Base-by-base conservation (phyloP, 2,329 filamentous ascomycete genomes). In the Claviceps pusilla region DNA sequence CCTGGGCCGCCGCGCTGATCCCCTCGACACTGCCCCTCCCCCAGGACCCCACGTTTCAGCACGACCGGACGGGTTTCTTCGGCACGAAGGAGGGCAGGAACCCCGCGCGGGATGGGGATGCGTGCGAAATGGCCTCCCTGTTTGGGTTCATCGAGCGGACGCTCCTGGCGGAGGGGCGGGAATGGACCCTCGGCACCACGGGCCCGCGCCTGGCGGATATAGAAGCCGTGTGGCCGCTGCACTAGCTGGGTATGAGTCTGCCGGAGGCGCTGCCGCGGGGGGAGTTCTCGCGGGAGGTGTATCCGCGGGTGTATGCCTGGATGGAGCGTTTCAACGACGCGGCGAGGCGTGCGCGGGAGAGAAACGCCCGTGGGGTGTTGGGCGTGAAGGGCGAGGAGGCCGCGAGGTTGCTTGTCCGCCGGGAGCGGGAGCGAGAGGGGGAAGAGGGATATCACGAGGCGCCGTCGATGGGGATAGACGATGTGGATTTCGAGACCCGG, bases 81-180 rank as follows among this genome's bases (percentile, higher is more conserved):
- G 67, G 66, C 16, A 51, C 55, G 12, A 54, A 59, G 11, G 56
- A 59, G 12, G 56, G 66, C n/a, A 59, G 60, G 10, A 24, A 10
- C 42, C 39, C 54, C 0, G 65, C 66, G 51, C 54, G 57, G 3
- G 57, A 68, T 52, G 42, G 55, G 35, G 7, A 9, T 9, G 35
- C 85, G 37, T 71, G 71, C 48, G 74, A 80, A 57, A 64, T 87
- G 39, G 69, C 73, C 28, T 68, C 73, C 48, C 73, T 69, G 3
- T 78, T 86, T 59, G 72, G 72, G 42, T 63, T 83, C 47, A 64
- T 87, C 2, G 85, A 89, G 69, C 72, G 68, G 2, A 78, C 75
- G 0, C 64, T 87, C 53, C 70, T 89, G 5, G 76, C 72, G 0
- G 84, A 88, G 67, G 82, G 79, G n/a, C 73, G 83, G 54, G 64